Evolutionary conservation across 768 basidiomycete species (phyloP), one percentile per base, ranked within the genome.

Genomic region (Tricholoma furcatifolium): DNA sequence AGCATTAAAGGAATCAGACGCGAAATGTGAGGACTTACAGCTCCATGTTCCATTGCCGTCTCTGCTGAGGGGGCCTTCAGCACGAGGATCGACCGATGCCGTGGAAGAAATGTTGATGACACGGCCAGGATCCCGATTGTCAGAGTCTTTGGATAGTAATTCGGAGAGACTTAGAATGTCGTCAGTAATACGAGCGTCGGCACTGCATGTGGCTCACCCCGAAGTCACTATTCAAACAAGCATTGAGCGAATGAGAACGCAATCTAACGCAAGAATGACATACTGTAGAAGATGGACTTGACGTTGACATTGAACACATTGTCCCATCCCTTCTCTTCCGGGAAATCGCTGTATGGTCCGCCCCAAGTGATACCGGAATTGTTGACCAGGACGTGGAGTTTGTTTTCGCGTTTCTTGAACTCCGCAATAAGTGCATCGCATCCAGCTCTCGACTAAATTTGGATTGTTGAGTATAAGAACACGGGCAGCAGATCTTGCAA

Each of bases 301-400:
- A 94, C 90, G 62, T 94, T 94, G 34, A 93, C 81, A 18, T 82
- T 80, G 65, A 93, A 80, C 35, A 93, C 75, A 32, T 86, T 84
- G 58, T 93, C 91, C 92, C 92, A 93, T 1, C 92, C 91, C 58
- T 84, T 84, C 59, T 83, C 83, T 67, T 93, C 91, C 0, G 90
- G 89, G 56, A 88, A 81, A 58, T 85, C 76, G 9, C 80, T 72
- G 64, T 77, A 89, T 0, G 82, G 76, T 7, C 85, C 82, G 15
- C 88, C 90, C 91, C 90, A 92, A 15, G 87, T 78, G 23, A 82
- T 82, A 6, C 91, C 91, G 8, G 87, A 87, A 68, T 92, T 93
- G 68, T 91, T 93, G 40, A 93, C 80, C 6, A 94, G 80, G 47
- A 93, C 84, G 60, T 94, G 87, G 0, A 95, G 74, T 57, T 85